Base-by-base conservation (phyloP, 306 rosid genomes). In the Senna siamea region DNA sequence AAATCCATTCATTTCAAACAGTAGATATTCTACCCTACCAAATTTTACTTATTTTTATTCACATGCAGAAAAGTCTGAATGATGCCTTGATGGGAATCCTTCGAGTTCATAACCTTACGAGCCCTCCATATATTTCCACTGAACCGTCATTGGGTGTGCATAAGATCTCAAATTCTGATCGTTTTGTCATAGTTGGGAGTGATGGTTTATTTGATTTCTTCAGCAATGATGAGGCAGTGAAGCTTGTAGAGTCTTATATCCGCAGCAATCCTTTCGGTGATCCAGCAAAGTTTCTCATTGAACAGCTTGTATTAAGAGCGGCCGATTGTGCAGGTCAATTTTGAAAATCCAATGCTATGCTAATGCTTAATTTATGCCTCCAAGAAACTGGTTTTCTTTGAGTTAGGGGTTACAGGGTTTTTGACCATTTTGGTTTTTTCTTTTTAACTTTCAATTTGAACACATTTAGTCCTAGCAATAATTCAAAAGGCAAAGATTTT, bases 31-130 rank as follows among this genome's bases (percentile, higher is more conserved):
- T 57, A 62, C 63, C 73, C 61, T 20, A 20, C 46, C 22, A 47
- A 46, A 61, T 59, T 72, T 66, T 52, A 60, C 30, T 70, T 50
- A 30, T 50, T 70, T 70, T 77, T 18, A 15, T 64, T 76, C 59
- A 28, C 5, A 44, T 59, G 82, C 95, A 94, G 99, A 84, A 90
- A 87, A 92, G 46, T 70, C 77, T 94, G 78, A 94, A 94, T 84
- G 99, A 94, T 76, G 99, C 96, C 32, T 78, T 94, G 81, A 94
- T 94, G 99, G 98, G 99, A 65, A 92, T 94, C 84, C 98, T 94
- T 80, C 91, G 79, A 76, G 96, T 94, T 69, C 90, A 85, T 32
- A 87, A 92, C 81, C 99, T 94, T 71, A 85, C 38, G 66, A 92
- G 96, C 81, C 99, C 99, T 19, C 99, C 99, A 40, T 94, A 94